Conservation (phyloP, 2,329 filamentous ascomycete species). For the Pleoardoris graminearum region DNA sequence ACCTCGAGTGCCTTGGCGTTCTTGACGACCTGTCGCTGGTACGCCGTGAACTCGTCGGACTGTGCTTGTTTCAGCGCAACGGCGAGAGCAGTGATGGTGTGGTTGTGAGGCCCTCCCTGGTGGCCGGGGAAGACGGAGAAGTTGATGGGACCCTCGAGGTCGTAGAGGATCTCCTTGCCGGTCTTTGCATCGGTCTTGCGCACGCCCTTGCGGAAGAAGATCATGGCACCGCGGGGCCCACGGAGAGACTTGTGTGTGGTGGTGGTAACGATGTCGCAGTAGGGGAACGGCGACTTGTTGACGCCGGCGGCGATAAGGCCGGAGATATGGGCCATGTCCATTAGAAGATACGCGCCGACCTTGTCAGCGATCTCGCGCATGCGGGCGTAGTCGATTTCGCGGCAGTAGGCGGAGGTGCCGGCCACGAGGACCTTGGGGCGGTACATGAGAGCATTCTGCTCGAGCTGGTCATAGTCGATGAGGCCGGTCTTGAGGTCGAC, state of each 20-base stretch:
- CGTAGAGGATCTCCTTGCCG: slow-evolving; percentile 82
- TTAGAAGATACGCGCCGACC: slow-evolving; percentile 86
- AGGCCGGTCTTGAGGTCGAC: slow-evolving; percentile 86
- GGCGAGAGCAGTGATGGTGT: slow-evolving; percentile 94
- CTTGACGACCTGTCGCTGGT: slow-evolving; percentile 85
- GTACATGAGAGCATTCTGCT: slow-evolving; percentile 85
- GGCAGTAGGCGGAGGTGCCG: slow-evolving; percentile 93
- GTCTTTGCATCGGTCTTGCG: slow-evolving; percentile 81
- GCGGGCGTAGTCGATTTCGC: slow-evolving; percentile 90
- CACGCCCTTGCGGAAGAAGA: slow-evolving; percentile 96
- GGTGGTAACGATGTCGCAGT: slow-evolving; percentile 93
- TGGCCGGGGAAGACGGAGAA: slow-evolving; percentile 96
- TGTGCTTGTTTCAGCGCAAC: slow-evolving; percentile 95
- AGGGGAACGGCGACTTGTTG: slow-evolving; percentile 83
- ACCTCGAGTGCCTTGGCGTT: slow-evolving; percentile 90
- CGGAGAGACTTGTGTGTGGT: slow-evolving; percentile 98
- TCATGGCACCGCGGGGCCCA: slow-evolving; percentile 93
- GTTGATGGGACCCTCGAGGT: slow-evolving; percentile 93
- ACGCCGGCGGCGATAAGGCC: slow-evolving; percentile 91
- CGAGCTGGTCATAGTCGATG: slow-evolving; percentile 93
- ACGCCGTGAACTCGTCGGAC: slow-evolving; percentile 84
- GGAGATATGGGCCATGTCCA: slow-evolving; percentile 97
- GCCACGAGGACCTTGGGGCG: slow-evolving; percentile 94
- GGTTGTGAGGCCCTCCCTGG: slow-evolving; percentile 97
- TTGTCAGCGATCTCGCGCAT: slow-evolving; percentile 92